Evolutionary conservation across 768 basidiomycete species (phyloP), one percentile per base, ranked within the genome.

Genomic region (Amanita fuliginea): DNA sequence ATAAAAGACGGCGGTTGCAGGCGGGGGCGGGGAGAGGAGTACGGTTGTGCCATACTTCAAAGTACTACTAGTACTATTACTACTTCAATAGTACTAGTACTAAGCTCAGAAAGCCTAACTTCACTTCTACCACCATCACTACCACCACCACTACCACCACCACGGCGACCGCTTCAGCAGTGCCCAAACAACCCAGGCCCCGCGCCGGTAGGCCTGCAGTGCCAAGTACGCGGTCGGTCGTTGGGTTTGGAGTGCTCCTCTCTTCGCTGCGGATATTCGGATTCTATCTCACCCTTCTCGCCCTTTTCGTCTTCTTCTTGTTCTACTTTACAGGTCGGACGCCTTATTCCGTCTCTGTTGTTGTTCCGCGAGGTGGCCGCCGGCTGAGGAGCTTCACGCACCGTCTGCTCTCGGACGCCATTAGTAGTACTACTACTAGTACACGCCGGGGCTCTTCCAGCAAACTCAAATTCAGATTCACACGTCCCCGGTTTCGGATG

Each of bases 401-500:
- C 19, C 19, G 39, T 19, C 36, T 48, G 10, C 14, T 48, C 28
- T 14, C 47, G 6, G 28, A 41, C 47, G 47, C 37, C 47, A n/a
- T n/a, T n/a, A n/a, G n/a, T n/a, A n/a, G n/a, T n/a, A n/a, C n/a
- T n/a, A n/a, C n/a, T n/a, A n/a, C n/a, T n/a, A n/a, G n/a, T n/a
- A n/a, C n/a, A n/a, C n/a, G n/a, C n/a, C n/a, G n/a, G n/a, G n/a
- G 32, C 32, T 13, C 32, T 11, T 13, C 32, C 32, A n/a, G n/a
- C n/a, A 32, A 46, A 6, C 35, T 47, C 46, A 47, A 47, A 37
- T 19, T 44, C 51, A 36, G 47, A 51, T n/a, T 47, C 6, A 3
- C 33, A 8, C 46, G 46, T 36, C 46, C 46, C 11, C 33, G 46
- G n/a, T 42, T 41, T 51, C 55, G 57, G 46, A 75, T 75, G 73